Conservation (phyloP, 306 rosid species). For the Rosa persica region DNA sequence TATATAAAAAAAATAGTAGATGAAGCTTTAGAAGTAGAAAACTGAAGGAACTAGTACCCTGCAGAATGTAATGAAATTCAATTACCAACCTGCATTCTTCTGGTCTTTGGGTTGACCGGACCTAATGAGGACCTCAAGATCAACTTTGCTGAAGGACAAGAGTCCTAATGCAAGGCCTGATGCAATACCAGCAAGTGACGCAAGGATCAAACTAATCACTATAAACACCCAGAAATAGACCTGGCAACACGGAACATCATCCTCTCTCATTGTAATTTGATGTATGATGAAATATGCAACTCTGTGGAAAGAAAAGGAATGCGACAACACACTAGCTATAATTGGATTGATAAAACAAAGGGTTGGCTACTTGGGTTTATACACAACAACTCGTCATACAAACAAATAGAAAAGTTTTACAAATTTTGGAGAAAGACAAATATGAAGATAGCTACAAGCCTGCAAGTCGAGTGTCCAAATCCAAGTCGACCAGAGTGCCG, state of each 20-base stretch:
- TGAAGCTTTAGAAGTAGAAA: background rate
- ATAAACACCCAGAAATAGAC: constrained; percentile 53
- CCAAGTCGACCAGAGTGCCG: constrained; percentile 16
- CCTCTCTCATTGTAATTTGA: background rate
- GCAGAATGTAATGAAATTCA: background rate
- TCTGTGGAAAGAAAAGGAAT: background rate
- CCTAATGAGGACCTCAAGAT: constrained; percentile 74
- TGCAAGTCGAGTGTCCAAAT: constrained; percentile 8
- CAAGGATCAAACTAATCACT: constrained; percentile 36
- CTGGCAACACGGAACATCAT: constrained; percentile 48
- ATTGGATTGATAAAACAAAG: background rate
- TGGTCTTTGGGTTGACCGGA: constrained; percentile 57
- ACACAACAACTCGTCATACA: background rate
- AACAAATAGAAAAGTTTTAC: background rate
- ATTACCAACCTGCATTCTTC: constrained; percentile 58
- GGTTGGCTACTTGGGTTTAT: background rate
- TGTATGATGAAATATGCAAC: background rate
- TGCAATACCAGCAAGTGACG: constrained; percentile 56
- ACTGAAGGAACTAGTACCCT: background rate
- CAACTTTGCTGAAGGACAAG: constrained; percentile 60
- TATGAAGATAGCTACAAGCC: background rate
- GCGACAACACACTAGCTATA: background rate
- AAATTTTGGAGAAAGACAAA: constrained; percentile 1
- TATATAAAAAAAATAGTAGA: constrained; percentile 2
- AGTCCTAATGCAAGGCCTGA: constrained; percentile 81